Conservation (phyloP, 169 alveolate genomes). For the Babesia bigemina region DNA sequence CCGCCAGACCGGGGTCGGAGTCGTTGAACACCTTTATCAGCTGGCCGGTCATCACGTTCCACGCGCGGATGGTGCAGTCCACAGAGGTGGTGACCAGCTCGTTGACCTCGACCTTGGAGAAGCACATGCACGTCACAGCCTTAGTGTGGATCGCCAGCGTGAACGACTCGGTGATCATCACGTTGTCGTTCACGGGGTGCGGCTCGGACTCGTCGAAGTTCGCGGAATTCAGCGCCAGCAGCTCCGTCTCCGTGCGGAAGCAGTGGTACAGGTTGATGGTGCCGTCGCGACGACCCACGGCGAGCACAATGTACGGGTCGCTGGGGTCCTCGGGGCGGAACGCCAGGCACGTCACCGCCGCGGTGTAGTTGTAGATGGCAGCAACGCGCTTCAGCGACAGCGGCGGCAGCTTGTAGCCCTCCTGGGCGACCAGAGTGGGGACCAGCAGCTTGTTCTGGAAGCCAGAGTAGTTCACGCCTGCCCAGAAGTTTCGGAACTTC, state of each 20-base stretch:
- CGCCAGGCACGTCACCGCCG: conserved; percentile 81
- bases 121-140: conserved; percentile 78
- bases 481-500: conserved; percentile 67
- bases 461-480: conserved; percentile 59
- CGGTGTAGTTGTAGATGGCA: conserved; percentile 62
- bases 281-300: conserved; percentile 86
- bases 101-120: conserved; percentile 69
- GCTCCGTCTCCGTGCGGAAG: conserved; percentile 71
- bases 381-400: conserved; percentile 65
- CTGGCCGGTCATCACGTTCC: conserved; percentile 83
- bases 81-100: conserved; percentile 81
- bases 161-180: conserved; percentile 54
- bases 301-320: conserved; percentile 75
- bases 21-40: conserved; percentile 82
- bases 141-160: conserved; percentile 69
- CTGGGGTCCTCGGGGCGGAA: conserved; percentile 80
- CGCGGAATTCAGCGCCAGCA: conserved; percentile 22
- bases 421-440: conserved; percentile 61
- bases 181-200: conserved; percentile 47
- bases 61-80: conserved; percentile 85
- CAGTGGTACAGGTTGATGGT: conserved; percentile 73
- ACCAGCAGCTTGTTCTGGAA: conserved; percentile 66
- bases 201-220: conserved; percentile 19
- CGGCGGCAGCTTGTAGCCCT: conserved; percentile 56
- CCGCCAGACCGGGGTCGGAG: conserved; percentile 81